Base-by-base conservation (phyloP, 441 rosid species). In the Erodium moschatum region DNA sequence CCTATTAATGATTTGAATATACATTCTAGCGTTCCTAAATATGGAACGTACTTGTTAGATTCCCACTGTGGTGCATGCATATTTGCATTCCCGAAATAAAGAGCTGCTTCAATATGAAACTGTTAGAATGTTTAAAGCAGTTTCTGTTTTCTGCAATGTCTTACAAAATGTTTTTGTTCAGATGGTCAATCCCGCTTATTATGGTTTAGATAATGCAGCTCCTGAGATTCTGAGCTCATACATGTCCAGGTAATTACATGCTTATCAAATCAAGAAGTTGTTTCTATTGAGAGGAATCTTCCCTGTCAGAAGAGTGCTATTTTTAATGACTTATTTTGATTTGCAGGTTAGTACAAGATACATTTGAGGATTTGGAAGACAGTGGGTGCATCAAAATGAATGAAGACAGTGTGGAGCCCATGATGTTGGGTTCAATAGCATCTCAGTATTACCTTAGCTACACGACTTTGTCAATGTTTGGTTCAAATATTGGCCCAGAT, bases 131-230 rank as follows among this genome's bases (percentile, higher is more conserved):
- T 19, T 56, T 12, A 19, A 31, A 44, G 24, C 44, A 5, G 20
- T n/a, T 33, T 18, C 72, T 72, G 74, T 27, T 35, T 58, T 66
- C 21, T 2, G 8, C 11, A 52, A 64, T 27, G 52, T 75, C 48
- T 66, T n/a, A 66, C 42, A 56, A 24, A 27, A 61, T 69, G 16
- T 67, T 15, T 38, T 29, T 71, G 64, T 76, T 73, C 87, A 95
- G 99, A 87, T 85, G 87, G 89, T 89, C 67, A 95, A 95, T 90
- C 99, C 99, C 67, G 94, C 99, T 24, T 95, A 91, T 85, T 90
- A 95, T 73, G 97, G 97, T 64, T 82, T 95, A 81, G 97, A 91
- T 74, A 82, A 82, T 69, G 83, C 86, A 52, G 88, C 85, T 56
- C 89, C 89, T 20, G 92, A 85, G 78, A 79, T 75, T 46, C 70